These are phyloP conservation scores for Penicillium robsamsonii DNA, from an alignment of 495 filamentous ascomycete genomes.

Conservation along the genomic window DNA sequence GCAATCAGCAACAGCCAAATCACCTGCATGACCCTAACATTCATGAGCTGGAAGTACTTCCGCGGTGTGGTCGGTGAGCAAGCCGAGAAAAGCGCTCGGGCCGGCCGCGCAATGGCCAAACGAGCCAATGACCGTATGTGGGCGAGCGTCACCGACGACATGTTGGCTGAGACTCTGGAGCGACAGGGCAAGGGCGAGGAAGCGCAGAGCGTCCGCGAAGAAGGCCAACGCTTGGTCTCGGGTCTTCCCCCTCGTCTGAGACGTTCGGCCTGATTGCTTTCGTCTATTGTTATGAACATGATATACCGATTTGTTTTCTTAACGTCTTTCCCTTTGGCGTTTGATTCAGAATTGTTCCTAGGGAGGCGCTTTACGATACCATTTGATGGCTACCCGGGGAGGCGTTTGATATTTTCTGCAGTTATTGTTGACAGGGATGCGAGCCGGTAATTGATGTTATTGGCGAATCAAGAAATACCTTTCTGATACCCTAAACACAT, in stretches of 20 bases:
- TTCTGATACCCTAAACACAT: not conserved
- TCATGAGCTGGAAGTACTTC: slow-evolving; percentile 87
- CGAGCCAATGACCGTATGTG: slow-evolving; percentile 76
- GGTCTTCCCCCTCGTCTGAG: slow-evolving; percentile 46
- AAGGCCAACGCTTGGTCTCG: slow-evolving; percentile 44
- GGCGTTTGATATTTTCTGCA: slow-evolving; percentile 17
- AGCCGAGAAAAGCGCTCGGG: slow-evolving; percentile 81
- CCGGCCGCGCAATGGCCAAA: slow-evolving; percentile 69
- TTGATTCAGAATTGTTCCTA: slow-evolving; percentile 13
- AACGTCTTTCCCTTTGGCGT: not conserved
- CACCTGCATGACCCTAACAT: slow-evolving; percentile 73
- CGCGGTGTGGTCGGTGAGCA: slow-evolving; percentile 82
- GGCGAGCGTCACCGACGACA: slow-evolving; percentile 78
- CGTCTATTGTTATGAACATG: slow-evolving; percentile 9
- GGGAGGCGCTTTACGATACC: slow-evolving; percentile 32
- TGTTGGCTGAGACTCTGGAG: slow-evolving; percentile 73
- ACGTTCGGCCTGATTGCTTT: slow-evolving; percentile 22
- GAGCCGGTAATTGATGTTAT: not conserved
- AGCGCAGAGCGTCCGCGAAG: slow-evolving; percentile 47
- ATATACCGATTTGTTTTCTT: slow-evolving; percentile 15
- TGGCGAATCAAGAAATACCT: not conserved
- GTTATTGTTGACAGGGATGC: not conserved
- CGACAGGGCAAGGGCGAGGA: slow-evolving; percentile 66
- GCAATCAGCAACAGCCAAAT: slow-evolving; percentile 64
- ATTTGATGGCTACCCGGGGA: slow-evolving; percentile 24